A percentile compares a stretch with the other conserved stretches of the same genome.
Evolutionary conservation across 202 grass and related monocot genomes (phyloP).

Genomic region (Panicum virgatum): DNA sequence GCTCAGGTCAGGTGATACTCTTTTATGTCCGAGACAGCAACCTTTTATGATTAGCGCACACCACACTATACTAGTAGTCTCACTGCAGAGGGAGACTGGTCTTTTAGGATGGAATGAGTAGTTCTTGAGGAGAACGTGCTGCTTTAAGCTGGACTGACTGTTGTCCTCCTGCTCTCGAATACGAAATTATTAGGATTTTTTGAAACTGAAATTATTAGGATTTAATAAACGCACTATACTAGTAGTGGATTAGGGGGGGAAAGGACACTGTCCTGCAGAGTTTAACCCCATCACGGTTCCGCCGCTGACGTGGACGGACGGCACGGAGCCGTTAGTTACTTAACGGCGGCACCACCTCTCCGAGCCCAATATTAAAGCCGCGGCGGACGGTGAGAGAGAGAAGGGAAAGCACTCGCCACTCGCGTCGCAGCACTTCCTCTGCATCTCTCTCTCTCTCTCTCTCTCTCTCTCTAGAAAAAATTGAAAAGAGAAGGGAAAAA

Average conservation of each 20-base stretch:
- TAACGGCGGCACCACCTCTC: slow-evolving; percentile 42
- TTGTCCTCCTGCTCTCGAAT: not conserved
- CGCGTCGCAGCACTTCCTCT: too few species aligned
- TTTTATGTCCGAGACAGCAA: too few species aligned
- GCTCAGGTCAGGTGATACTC: too few species aligned
- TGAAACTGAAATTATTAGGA: too few species aligned
- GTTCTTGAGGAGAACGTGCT: not conserved
- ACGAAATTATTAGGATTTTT: too few species aligned
- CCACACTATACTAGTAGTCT: too few species aligned
- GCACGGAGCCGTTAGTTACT: slow-evolving; percentile 27
- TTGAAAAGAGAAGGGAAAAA: not conserved
- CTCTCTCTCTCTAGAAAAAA: not conserved
- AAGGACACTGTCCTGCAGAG: too few species aligned
- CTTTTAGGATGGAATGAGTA: too few species aligned
- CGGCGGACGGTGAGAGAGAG: not conserved
- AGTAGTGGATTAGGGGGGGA: not conserved
- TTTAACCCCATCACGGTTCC: not conserved
- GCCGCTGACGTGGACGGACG: slow-evolving; percentile 32
- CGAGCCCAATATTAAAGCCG: slow-evolving; percentile 31
- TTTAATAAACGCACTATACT: not conserved
- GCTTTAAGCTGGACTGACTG: not conserved
- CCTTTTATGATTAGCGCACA: too few species aligned
- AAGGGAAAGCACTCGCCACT: not conserved
- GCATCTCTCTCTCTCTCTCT: too few species aligned
- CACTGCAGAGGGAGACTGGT: too few species aligned